Evolutionary conservation across 164 flowering plant genomes (phyloP).

Genomic region (Litsea cubeba): DNA sequence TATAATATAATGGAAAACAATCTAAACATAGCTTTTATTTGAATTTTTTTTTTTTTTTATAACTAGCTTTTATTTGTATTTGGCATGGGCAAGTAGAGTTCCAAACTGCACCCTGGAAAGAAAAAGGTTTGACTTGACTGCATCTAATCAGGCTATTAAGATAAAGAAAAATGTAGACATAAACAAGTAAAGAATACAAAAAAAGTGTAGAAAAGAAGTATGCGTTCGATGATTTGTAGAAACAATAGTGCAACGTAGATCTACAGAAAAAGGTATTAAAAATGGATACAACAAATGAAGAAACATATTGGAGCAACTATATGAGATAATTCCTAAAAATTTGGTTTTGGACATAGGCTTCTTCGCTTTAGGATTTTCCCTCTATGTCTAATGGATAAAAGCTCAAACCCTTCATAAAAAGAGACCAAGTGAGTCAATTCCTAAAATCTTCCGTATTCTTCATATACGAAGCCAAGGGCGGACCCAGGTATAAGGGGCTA

Average conservation of each 20-base stretch:
- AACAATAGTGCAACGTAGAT: no score
- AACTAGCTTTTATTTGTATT: no score
- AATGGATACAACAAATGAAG: neutral
- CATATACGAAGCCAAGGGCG: no score
- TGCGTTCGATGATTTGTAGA: neutral
- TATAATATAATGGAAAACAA: no score
- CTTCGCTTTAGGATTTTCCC: neutral
- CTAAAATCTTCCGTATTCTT: neutral
- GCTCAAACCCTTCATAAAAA: neutral
- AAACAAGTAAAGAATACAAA: neutral
- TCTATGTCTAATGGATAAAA: neutral
- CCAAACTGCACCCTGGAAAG: neutral
- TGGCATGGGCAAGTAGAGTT: neutral
- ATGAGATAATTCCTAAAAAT: neutral
- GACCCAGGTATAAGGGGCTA: no score
- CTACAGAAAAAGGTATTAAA: neutral
- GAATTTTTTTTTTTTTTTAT: no score
- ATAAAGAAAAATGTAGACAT: neutral
- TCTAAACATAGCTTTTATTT: no score
- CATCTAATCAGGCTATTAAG: neutral
- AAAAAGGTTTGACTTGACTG: neutral
- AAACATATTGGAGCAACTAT: neutral
- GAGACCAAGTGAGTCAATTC: neutral
- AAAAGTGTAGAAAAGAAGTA: neutral
- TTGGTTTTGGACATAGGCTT: neutral